phyloP scores from a whole-genome alignment of 306 rosid genomes.

The Sicyos baderoa region DNA sequence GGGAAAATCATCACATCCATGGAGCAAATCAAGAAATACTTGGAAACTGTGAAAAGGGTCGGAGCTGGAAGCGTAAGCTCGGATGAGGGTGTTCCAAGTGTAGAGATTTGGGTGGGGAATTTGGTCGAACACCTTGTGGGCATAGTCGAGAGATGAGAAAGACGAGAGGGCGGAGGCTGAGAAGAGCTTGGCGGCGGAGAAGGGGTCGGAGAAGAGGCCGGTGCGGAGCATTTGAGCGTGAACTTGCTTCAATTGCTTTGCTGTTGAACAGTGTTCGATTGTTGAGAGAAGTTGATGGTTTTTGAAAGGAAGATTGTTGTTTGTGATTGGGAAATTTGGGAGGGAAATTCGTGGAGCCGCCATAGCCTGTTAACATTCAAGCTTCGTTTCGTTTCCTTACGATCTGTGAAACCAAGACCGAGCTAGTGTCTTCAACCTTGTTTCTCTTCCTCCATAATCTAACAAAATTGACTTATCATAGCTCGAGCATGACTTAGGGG shows the following conservation, averaged over 20 bases:
- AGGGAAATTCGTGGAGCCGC: conserved; percentile 22
- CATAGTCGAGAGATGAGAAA: conserved; percentile 42
- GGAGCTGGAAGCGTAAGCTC: conserved; percentile 50
- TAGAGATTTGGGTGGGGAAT: conserved; percentile 51
- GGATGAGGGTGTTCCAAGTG: conserved; percentile 59
- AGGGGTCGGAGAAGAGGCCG: conserved; percentile 37
- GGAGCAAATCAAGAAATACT: conserved; percentile 36
- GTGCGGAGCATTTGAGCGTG: conserved; percentile 55
- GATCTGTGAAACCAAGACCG: no score
- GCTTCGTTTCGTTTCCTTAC: not conserved
- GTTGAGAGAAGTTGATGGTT: conserved; percentile 18
- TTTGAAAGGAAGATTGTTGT: conserved; percentile 24
- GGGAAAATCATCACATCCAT: conserved; percentile 33
- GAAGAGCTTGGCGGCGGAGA: conserved; percentile 40
- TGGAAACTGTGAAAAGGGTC: conserved; percentile 34
- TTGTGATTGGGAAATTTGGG: conserved; percentile 23
- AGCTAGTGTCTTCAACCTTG: no score
- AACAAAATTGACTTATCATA: no score
- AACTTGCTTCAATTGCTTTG: conserved; percentile 40
- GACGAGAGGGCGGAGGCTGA: conserved; percentile 30
- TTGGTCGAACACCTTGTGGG: conserved; percentile 48
- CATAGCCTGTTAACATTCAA: conserved; percentile 16
- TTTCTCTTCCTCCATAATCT: no score
- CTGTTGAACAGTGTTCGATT: conserved; percentile 32
- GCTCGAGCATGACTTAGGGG: no score